Evolutionary conservation across 192 early-diverging fungal genomes (phyloP).

Genomic region (Nowakowskiella sp.): DNA sequence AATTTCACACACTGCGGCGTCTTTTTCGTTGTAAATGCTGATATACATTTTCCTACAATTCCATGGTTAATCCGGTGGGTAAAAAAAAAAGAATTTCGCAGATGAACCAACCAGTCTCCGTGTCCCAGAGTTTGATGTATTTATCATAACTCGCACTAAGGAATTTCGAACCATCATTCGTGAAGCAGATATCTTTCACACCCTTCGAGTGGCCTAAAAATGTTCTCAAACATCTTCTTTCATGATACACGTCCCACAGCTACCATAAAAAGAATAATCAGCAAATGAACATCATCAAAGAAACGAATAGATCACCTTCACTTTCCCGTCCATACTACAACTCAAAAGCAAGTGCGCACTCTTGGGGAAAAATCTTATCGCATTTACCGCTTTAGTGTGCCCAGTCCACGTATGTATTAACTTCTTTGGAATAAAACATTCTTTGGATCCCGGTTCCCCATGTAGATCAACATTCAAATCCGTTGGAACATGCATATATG

Average conservation of each 20-base stretch:
- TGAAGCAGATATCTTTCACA: slow-evolving; percentile 87
- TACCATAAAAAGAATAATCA: slow-evolving; percentile 12
- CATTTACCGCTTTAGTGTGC: slow-evolving; percentile 84
- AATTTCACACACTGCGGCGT: slow-evolving; percentile 86
- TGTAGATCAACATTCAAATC: slow-evolving; percentile 71
- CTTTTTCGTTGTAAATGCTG: slow-evolving; percentile 63
- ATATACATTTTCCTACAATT: slow-evolving; percentile 62
- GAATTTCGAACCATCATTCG: slow-evolving; percentile 75
- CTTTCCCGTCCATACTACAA: slow-evolving; percentile 86
- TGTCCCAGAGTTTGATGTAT: slow-evolving; percentile 95
- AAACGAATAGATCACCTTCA: slow-evolving; percentile 57
- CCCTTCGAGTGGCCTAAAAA: slow-evolving; percentile 88
- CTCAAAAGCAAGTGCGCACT: slow-evolving; percentile 86
- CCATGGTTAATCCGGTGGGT: slow-evolving; percentile 1
- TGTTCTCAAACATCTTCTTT: slow-evolving; percentile 76
- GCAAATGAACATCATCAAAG: background rate
- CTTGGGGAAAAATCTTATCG: slow-evolving; percentile 83
- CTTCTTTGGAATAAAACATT: slow-evolving; percentile 80
- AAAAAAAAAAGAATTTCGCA: slow-evolving; percentile 5
- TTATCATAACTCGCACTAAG: slow-evolving; percentile 86
- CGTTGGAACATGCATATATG: slow-evolving; percentile 92
- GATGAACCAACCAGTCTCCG: slow-evolving; percentile 67
- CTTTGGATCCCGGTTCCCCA: slow-evolving; percentile 62
- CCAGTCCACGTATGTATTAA: slow-evolving; percentile 87
- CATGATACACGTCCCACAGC: slow-evolving; percentile 92